phyloP scores from a whole-genome alignment of 2,329 filamentous ascomycete species.

The Trichoderma atroviride region DNA sequence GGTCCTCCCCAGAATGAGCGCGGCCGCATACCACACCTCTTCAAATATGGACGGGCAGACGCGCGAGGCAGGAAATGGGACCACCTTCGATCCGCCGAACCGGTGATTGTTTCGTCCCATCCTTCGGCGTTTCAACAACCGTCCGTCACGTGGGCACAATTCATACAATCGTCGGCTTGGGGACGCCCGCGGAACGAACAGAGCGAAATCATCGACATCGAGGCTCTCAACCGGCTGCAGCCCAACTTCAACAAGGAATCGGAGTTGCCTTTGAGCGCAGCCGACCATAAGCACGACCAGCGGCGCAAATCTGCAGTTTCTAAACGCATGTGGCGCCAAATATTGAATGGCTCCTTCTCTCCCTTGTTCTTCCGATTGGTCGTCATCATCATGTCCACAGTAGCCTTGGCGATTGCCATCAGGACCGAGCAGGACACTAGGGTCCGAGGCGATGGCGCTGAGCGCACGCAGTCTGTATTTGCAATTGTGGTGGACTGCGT shows the following conservation, averaged over 20 bases:
- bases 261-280: conserved; percentile 38
- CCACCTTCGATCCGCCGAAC: conserved; percentile 60
- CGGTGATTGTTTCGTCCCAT: conserved; percentile 59
- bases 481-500: conserved; percentile 87
- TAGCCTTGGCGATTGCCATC: conserved; percentile 77
- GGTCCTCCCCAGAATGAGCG: conserved; percentile 41
- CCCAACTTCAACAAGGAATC: conserved; percentile 49
- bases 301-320: conserved; percentile 42
- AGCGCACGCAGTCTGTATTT: conserved; percentile 79
- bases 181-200: conserved; percentile 52
- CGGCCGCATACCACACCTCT: conserved; percentile 49
- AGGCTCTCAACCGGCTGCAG: conserved; percentile 50
- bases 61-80: conserved; percentile 59
- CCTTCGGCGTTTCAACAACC: conserved; percentile 46
- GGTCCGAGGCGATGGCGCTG: conserved; percentile 47
- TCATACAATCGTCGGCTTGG: conserved; percentile 57
- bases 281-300: conserved; percentile 36
- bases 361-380: conserved; percentile 81
- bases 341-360: conserved; percentile 81
- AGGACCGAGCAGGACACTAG: conserved; percentile 63
- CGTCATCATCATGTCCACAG: conserved; percentile 79
- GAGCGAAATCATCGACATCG: conserved; percentile 51
- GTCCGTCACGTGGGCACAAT: conserved; percentile 54
- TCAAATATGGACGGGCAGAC: conserved; percentile 52
- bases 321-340: conserved; percentile 65